phyloP scores from a whole-genome alignment of 2,329 filamentous ascomycete species.

The Aspergillus sp. region DNA sequence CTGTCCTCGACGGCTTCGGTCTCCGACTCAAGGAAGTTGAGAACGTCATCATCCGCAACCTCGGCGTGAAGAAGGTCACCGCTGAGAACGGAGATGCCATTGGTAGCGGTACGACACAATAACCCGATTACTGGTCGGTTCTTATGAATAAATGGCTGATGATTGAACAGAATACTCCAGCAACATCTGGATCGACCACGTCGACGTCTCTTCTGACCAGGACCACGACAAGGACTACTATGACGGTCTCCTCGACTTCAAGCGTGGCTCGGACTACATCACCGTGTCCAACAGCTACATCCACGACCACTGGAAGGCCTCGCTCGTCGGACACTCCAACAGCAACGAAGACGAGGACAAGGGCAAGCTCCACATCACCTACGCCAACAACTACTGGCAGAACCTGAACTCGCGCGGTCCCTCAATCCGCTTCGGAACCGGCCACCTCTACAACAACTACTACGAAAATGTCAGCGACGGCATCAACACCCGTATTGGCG shows the following conservation, averaged over 20 bases:
- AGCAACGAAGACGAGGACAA: conserved; percentile 58
- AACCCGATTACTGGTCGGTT: no score
- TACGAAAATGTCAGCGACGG: conserved; percentile 48
- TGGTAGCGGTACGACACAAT: conserved; percentile 48
- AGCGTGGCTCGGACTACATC: conserved; percentile 61
- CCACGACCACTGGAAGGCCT: conserved; percentile 64
- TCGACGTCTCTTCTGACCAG: conserved; percentile 61
- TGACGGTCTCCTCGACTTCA: conserved; percentile 65
- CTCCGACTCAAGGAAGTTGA: conserved; percentile 52
- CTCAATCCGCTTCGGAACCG: conserved; percentile 65
- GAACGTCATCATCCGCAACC: conserved; percentile 65
- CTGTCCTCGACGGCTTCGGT: conserved; percentile 54
- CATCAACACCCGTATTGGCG: conserved; percentile 58
- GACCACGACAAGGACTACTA: conserved; percentile 68
- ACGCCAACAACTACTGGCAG: conserved; percentile 65
- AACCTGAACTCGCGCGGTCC: conserved; percentile 66
- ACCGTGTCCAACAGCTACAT: conserved; percentile 54
- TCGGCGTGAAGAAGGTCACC: conserved; percentile 58
- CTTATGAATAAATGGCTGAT: no score
- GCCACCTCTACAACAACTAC: conserved; percentile 60
- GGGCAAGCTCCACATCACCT: conserved; percentile 63
- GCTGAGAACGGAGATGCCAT: conserved; percentile 61
- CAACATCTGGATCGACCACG: conserved; percentile 68
- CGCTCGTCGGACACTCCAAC: conserved; percentile 60
- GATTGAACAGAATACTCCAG: conserved; percentile 24